Evolutionary conservation across 1,139 yeast genomes (phyloP), one percentile per base, ranked within the genome.

Genomic region (Pichia sp.): DNA sequence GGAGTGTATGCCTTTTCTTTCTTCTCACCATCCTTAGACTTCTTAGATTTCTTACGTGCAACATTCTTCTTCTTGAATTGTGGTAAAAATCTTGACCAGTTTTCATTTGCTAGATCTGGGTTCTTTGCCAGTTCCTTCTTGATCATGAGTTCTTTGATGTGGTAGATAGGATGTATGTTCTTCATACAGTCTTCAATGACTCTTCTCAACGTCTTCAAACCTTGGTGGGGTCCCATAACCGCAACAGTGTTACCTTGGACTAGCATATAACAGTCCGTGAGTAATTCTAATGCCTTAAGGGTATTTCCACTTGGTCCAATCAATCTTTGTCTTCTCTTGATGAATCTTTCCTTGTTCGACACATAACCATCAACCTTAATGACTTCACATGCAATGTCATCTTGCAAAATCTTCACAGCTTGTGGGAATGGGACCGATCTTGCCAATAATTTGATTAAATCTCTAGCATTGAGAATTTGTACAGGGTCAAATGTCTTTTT

Each of bases 241-340:
- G 96, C 78, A 4, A 91, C 99, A 1, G 99, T 91, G 59, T 84
- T 87, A 56, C 99, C 99, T 63, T 91, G 99, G 6, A 91, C 98
- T 46, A 91, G 70, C 42, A 91, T 83, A 58, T 91, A 91, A 64
- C 98, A 91, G 52, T 83, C 81, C 17, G 98, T 91, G 45, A 91
- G 69, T 38, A 91, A 71, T 64, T 91, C 98, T 50, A 91, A 69
- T 0, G 98, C 98, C 59, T 91, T 93, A 48, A 93, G 69, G 0
- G 98, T 93, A 59, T 91, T 91, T 53, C 99, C 98, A 55, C 79
- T 84, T 32, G 98, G 98, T 1, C 99, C 99, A 38, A 93, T 88
- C 45, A 91, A 68, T 59, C 99, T 74, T 62, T 91, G 99, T 63
- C 98, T 78, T 63, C 99, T 77, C 63, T 91, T 93, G 38, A 84